phyloP scores from a whole-genome alignment of 331 rosid species.

The Erythrophleum ivorense region DNA sequence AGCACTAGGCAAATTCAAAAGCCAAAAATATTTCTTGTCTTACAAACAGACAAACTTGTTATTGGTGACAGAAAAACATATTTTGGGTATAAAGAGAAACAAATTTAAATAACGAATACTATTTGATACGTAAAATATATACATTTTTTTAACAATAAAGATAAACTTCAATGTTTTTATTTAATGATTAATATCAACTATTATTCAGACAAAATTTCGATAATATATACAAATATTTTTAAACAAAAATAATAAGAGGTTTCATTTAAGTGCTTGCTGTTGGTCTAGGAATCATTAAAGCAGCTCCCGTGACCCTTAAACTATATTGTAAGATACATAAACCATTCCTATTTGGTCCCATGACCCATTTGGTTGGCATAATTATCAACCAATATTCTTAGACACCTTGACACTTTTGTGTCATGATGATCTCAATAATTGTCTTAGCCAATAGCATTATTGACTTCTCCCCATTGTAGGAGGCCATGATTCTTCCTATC shows the following conservation, averaged over 20 bases:
- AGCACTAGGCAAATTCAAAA: constrained; percentile 35
- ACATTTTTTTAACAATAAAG: neutral
- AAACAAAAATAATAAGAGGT: neutral
- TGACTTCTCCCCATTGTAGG: constrained; percentile 22
- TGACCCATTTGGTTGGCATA: constrained; percentile 43
- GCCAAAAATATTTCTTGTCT: constrained; percentile 29
- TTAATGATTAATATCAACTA: neutral
- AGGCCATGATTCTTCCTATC: constrained; percentile 23
- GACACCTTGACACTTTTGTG: constrained; percentile 5
- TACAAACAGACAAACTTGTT: constrained; percentile 21
- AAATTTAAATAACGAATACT: neutral
- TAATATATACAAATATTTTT: too few relatives aligned
- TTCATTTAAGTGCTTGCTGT: constrained; percentile 4
- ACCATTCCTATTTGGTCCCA: constrained; percentile 32
- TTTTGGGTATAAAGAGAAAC: neutral
- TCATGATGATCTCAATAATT: constrained; percentile 45
- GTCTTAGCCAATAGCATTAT: constrained; percentile 27
- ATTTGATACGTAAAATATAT: neutral
- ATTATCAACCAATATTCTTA: constrained; percentile 42
- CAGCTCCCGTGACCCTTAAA: constrained; percentile 17
- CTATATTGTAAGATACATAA: constrained; percentile 1
- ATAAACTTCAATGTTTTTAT: neutral
- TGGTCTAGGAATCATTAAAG: constrained; percentile 27
- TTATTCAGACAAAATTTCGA: neutral
- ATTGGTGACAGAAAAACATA: neutral